Base-by-base conservation (phyloP, 2,329 filamentous ascomycete genomes). In the Aureobasidium sp. region DNA sequence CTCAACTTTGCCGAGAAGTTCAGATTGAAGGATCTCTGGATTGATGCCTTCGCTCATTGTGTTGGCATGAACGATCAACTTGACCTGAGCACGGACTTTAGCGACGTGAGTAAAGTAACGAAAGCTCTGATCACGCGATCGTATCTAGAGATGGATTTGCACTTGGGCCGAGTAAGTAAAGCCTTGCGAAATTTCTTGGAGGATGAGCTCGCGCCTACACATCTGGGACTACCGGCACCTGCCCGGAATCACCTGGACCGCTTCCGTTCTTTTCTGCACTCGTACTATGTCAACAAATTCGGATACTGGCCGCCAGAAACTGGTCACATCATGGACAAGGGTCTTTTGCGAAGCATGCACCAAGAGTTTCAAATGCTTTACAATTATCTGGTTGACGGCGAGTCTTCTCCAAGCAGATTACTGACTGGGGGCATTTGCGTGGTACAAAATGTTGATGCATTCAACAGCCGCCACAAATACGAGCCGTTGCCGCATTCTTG, bases 41-140 rank as follows among this genome's bases (percentile, higher is more conserved):
- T 86, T 11, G 82, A 89, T 68, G 86, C 89, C 0, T 91, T 92
- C 72, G 81, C 83, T 15, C 90, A 94, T 69, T 91, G 89, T 69
- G 86, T 88, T 39, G 90, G 89, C 47, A 91, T 93, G 89, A 83
- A 82, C 63, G 83, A 88, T 25, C 76, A 77, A 30, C 64, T 92
- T 5, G 76, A 78, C 44, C 68, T 74, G 6, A 83, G 81, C 65
- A 71, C 79, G 1, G 88, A 89, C 64, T 89, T 85, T 64, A 76
- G 81, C 71, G 61, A 65, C 3, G 69, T 75, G 30, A 78, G 75
- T n/a, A 78, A 69, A 9, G 74, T 78, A 1, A 86, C 87, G 1
- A 84, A 84, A 64, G 82, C 83, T n/a, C 78, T 90, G 7, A 83
- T 93, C 34, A 83, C 81, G 16, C 78, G 81, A 49, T 81, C 85